Evolutionary conservation across 2,329 filamentous ascomycete species (phyloP).

Genomic region (Bretziella fagacearum): DNA sequence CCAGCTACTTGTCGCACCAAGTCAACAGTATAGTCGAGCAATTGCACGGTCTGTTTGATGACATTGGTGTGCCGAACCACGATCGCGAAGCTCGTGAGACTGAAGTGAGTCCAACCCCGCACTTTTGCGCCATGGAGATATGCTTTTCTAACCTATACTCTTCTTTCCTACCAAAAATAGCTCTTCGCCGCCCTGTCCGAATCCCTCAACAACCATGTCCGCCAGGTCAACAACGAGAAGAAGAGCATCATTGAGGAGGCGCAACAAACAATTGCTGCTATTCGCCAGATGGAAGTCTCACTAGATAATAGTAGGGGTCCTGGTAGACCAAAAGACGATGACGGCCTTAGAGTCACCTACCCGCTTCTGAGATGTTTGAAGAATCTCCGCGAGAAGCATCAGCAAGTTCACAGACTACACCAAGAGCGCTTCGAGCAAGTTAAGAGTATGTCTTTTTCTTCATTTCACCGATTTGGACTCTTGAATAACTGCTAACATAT

Average conservation of each 20-base stretch:
- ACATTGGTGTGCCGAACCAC: slow-evolving; percentile 88
- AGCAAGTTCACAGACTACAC: slow-evolving; percentile 63
- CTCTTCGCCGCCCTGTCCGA: slow-evolving; percentile 85
- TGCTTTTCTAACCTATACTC: not conserved
- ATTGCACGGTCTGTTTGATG: slow-evolving; percentile 87
- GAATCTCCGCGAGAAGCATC: slow-evolving; percentile 70
- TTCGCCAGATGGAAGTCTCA: slow-evolving; percentile 85
- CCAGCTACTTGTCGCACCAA: slow-evolving; percentile 83
- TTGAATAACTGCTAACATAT: not conserved
- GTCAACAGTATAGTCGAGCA: slow-evolving; percentile 87
- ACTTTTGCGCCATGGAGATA: not conserved
- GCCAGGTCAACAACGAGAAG: slow-evolving; percentile 72
- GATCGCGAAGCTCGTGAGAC: slow-evolving; percentile 80
- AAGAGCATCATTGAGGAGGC: slow-evolving; percentile 81
- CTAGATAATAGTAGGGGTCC: slow-evolving; percentile 58
- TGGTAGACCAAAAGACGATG: slow-evolving; percentile 47
- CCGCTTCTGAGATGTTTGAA: slow-evolving; percentile 69
- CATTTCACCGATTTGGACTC: not conserved
- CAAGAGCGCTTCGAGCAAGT: slow-evolving; percentile 90
- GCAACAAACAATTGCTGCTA: slow-evolving; percentile 64
- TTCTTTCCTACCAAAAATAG: slow-evolving; percentile 31
- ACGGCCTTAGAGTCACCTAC: slow-evolving; percentile 61
- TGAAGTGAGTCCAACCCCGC: slow-evolving; percentile 43
- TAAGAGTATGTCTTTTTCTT: slow-evolving; percentile 47
- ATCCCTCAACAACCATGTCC: slow-evolving; percentile 78